Percentiles rank a stretch among this genome's conserved stretches.
These are phyloP conservation scores for Mycena chlorophos DNA, from an alignment of 768 basidiomycete species.

Conservation along the genomic window DNA sequence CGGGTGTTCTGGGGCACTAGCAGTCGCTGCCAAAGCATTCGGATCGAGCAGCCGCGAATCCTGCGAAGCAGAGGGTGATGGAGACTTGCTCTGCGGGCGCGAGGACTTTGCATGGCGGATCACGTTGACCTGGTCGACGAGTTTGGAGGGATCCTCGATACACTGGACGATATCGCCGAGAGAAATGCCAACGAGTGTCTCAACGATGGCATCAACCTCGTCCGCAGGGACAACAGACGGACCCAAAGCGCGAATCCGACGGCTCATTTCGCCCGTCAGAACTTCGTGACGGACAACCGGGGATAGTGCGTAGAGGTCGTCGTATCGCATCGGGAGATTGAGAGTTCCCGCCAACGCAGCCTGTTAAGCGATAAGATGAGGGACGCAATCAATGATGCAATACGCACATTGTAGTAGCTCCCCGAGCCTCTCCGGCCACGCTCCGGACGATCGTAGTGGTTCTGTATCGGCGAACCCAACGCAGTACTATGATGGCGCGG, in stretches of 20 bases:
- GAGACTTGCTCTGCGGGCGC: conserved; percentile 47
- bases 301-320: conserved; percentile 77
- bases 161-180: conserved; percentile 76
- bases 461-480: conserved; percentile 58
- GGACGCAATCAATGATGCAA: conserved; percentile 1
- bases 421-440: conserved; percentile 77
- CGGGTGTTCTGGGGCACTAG: conserved; percentile 88
- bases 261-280: conserved; percentile 77
- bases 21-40: conserved; percentile 65
- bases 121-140: conserved; percentile 61
- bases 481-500: conserved; percentile 57
- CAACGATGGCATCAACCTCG: conserved; percentile 67
- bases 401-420: conserved; percentile 78
- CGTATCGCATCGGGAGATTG: conserved; percentile 84
- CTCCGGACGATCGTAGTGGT: conserved; percentile 57
- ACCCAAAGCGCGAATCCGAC: conserved; percentile 64
- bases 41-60: conserved; percentile 72
- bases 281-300: conserved; percentile 88
- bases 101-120: conserved; percentile 39
- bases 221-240: conserved; percentile 42
- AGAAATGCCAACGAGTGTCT: conserved; percentile 67
- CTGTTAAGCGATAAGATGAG: conserved; percentile 37
- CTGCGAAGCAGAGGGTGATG: conserved; percentile 57
- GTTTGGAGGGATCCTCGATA: conserved; percentile 67
- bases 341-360: conserved; percentile 80